Percentiles rank a stretch among this genome's conserved stretches.
Conservation (phyloP, 2,329 filamentous ascomycete genomes). For the Didymellaceae sp. region DNA sequence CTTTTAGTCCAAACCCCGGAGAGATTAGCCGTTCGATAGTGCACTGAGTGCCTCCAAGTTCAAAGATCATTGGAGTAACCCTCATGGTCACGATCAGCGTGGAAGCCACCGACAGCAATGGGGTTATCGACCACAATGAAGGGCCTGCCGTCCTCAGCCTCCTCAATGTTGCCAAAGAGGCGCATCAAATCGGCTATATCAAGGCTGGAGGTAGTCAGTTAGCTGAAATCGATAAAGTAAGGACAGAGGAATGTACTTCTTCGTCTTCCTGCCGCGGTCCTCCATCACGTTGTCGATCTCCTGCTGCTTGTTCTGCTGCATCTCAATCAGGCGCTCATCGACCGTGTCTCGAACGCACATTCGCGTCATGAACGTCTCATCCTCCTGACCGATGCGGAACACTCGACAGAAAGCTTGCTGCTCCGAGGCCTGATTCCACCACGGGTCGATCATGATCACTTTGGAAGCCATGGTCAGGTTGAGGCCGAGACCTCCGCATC, state of each 20-base stretch:
- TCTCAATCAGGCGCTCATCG: conserved; percentile 61
- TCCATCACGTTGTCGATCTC: conserved; percentile 54
- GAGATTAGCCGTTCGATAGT: too few species aligned
- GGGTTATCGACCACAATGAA: conserved; percentile 52
- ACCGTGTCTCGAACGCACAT: conserved; percentile 64
- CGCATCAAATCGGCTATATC: conserved; percentile 51
- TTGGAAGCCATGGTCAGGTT: conserved; percentile 64
- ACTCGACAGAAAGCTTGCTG: conserved; percentile 71
- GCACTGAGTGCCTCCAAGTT: background rate
- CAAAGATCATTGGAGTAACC: conserved; percentile 40
- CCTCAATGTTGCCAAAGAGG: conserved; percentile 54
- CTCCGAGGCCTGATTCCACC: conserved; percentile 68
- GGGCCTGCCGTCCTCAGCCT: conserved; percentile 48
- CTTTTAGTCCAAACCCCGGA: too few species aligned
- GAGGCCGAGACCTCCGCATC: conserved; percentile 63
- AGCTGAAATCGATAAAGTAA: background rate
- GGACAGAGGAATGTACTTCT: conserved; percentile 30
- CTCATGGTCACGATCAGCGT: conserved; percentile 42
- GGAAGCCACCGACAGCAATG: conserved; percentile 36
- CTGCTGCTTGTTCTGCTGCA: conserved; percentile 63
- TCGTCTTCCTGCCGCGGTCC: conserved; percentile 45
- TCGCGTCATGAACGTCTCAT: conserved; percentile 65
- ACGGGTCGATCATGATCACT: conserved; percentile 57
- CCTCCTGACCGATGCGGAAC: conserved; percentile 68
- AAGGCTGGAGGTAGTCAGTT: conserved; percentile 29